Conservation (phyloP, 2,329 filamentous ascomycete genomes). For the Ophiocordyceps sinensis region DNA sequence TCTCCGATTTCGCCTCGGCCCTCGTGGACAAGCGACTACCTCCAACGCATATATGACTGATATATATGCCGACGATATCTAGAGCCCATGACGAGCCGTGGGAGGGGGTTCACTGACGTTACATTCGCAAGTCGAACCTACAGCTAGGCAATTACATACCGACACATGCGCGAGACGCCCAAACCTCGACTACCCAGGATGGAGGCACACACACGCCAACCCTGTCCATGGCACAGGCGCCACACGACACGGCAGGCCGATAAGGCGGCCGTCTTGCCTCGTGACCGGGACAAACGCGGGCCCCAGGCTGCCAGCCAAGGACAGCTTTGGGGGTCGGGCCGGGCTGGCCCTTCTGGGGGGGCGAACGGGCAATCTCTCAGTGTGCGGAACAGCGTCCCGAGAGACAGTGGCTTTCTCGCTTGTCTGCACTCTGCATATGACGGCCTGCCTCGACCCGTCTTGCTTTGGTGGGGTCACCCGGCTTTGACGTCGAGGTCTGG, state of each 20-base stretch:
- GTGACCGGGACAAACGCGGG: background rate
- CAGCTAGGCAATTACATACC: constrained; percentile 5
- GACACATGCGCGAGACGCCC: constrained; percentile 4
- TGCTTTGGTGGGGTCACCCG: too few relatives aligned
- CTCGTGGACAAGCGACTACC: too few relatives aligned
- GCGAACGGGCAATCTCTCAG: background rate
- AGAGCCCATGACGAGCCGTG: constrained; percentile 2
- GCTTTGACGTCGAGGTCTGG: too few relatives aligned
- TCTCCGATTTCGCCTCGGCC: too few relatives aligned
- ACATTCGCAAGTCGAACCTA: constrained; percentile 8
- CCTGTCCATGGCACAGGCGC: constrained; percentile 1
- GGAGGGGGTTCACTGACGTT: constrained; percentile 8
- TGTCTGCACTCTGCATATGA: background rate
- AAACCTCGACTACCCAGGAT: constrained; percentile 1
- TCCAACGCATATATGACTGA: background rate
- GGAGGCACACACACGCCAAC: constrained; percentile 2
- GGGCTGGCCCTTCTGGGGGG: background rate
- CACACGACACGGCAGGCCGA: constrained; percentile 3
- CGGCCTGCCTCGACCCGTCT: too few relatives aligned
- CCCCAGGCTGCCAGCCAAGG: background rate
- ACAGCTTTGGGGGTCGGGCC: background rate
- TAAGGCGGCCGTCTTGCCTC: background rate
- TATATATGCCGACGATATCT: constrained; percentile 6
- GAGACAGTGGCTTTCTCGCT: background rate
- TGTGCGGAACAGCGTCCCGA: background rate